Conservation (phyloP, 192 early-diverging fungal species). For the Coemansia sp. region DNA sequence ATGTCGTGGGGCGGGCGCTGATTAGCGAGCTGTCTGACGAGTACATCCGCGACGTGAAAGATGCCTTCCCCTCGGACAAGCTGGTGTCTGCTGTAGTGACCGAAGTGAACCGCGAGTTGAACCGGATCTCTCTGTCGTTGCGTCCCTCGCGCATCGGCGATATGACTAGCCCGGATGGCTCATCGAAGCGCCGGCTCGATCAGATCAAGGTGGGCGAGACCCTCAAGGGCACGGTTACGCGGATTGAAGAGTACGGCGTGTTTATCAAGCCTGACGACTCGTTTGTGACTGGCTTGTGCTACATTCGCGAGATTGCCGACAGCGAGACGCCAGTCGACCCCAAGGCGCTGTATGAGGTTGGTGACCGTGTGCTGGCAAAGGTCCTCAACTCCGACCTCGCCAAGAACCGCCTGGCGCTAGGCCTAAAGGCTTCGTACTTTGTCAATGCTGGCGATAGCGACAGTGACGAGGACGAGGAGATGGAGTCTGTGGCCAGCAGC, state of each 20-base stretch:
- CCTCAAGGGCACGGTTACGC: conserved; percentile 73
- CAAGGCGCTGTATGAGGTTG: conserved; percentile 70
- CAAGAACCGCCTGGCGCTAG: conserved; percentile 69
- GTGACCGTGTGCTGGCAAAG: conserved; percentile 79
- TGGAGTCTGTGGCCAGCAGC: conserved; percentile 9
- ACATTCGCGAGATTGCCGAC: conserved; percentile 82
- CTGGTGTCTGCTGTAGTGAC: conserved; percentile 74
- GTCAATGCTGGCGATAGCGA: conserved; percentile 52
- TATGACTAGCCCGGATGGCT: conserved; percentile 17
- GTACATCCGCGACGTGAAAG: conserved; percentile 83
- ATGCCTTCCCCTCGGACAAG: conserved; percentile 66
- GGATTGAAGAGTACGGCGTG: conserved; percentile 73
- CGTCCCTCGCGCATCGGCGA: conserved; percentile 59
- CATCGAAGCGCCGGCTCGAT: conserved; percentile 51
- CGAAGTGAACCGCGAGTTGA: conserved; percentile 55
- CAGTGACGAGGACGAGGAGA: conserved; percentile 26
- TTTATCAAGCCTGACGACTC: conserved; percentile 79
- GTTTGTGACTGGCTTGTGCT: conserved; percentile 79
- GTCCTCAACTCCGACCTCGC: conserved; percentile 72
- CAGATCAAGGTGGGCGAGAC: conserved; percentile 71
- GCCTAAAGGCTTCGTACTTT: conserved; percentile 87
- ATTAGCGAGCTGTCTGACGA: conserved; percentile 85
- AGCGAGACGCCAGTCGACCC: conserved; percentile 66
- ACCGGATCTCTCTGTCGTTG: conserved; percentile 70
- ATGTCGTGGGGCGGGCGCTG: conserved; percentile 71